A percentile compares a stretch with the other conserved stretches of the same genome.
phyloP scores from a whole-genome alignment of 1,284 basidiomycete genomes.

The Melampsora abietis-canadensis region DNA sequence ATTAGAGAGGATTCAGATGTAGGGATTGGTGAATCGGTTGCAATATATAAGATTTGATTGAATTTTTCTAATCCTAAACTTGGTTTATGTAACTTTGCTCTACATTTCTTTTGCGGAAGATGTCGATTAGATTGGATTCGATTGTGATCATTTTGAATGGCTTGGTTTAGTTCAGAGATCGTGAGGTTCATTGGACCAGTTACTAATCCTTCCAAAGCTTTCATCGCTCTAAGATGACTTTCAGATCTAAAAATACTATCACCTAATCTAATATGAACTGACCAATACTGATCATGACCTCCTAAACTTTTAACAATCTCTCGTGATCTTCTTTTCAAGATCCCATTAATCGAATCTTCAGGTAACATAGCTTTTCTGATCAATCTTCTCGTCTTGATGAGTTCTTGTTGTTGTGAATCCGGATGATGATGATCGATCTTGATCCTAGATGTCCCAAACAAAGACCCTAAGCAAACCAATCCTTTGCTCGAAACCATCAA shows the following conservation, averaged over 20 bases:
- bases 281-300: background rate
- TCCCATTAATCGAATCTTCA: slow-evolving; percentile 11
- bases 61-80: slow-evolving; percentile 54
- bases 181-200: slow-evolving; percentile 19
- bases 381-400: background rate
- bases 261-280: slow-evolving; percentile 33
- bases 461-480: slow-evolving; percentile 21
- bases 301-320: slow-evolving; percentile 21
- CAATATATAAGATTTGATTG: slow-evolving; percentile 66
- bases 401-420: too few relatives aligned
- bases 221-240: background rate
- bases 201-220: slow-evolving; percentile 10
- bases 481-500: background rate
- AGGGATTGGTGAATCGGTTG: slow-evolving; percentile 61
- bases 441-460: slow-evolving; percentile 28
- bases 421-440: slow-evolving; percentile 20
- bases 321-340: background rate
- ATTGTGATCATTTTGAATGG: background rate
- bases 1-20: slow-evolving; percentile 57
- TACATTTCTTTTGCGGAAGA: slow-evolving; percentile 32
- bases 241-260: slow-evolving; percentile 34
- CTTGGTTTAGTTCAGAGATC: slow-evolving; percentile 6
- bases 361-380: slow-evolving; percentile 29
- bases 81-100: slow-evolving; percentile 45
- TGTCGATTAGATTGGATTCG: background rate